Conservation (phyloP, 192 early-diverging fungal species). For the Dimargaris cristalligena region DNA sequence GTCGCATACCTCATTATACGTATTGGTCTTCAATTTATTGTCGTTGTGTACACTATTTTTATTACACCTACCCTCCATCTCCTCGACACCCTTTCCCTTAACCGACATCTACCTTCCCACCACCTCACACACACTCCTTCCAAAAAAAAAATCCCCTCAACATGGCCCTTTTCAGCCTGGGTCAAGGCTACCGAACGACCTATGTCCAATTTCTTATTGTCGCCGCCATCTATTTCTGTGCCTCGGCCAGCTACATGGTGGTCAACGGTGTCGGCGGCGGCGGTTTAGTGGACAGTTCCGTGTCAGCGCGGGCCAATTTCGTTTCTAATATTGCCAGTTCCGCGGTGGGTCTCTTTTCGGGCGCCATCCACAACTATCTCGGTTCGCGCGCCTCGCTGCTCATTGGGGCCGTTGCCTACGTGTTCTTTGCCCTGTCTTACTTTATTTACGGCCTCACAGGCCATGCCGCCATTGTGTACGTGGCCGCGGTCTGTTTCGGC, state of each 20-base stretch:
- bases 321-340: constrained; percentile 3
- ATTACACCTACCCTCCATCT: too few species aligned
- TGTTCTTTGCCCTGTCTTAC: constrained; percentile 7
- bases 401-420: neutral
- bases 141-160: too few species aligned
- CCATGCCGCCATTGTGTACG: neutral
- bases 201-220: constrained; percentile 7
- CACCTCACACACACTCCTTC: too few species aligned
- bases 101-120: too few species aligned
- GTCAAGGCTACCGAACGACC: neutral
- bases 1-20: too few species aligned
- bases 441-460: constrained; percentile 8
- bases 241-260: neutral
- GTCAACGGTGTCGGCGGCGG: constrained; percentile 9
- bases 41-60: too few species aligned
- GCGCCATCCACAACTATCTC: constrained; percentile 5
- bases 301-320: constrained; percentile 4
- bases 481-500: constrained; percentile 2
- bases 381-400: constrained; percentile 2
- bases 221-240: constrained; percentile 2
- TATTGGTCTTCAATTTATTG: too few species aligned
- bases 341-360: neutral
- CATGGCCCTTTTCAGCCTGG: constrained; percentile 1
- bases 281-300: neutral
- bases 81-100: too few species aligned